Conservation (phyloP, 768 basidiomycete genomes). For the Tricholoma terreum region DNA sequence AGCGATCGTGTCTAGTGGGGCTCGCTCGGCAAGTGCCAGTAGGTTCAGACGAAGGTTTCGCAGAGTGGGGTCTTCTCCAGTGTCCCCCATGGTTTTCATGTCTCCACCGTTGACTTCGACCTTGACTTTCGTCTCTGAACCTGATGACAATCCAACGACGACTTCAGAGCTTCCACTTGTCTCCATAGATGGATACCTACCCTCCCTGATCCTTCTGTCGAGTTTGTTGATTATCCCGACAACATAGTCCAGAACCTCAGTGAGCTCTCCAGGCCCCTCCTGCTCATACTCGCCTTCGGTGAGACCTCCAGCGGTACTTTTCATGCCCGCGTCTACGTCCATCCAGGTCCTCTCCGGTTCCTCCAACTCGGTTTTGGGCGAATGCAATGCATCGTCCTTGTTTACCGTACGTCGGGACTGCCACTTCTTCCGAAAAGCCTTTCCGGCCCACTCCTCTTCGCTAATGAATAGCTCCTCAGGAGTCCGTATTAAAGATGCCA, state of each 20-base stretch:
- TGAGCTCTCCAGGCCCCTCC: slow-evolving; percentile 48
- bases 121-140: neutral
- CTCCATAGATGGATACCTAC: slow-evolving; percentile 6
- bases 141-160: neutral
- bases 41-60: slow-evolving; percentile 68
- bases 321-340: slow-evolving; percentile 27
- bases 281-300: slow-evolving; percentile 25
- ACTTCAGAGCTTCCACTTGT: neutral
- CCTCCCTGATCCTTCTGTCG: slow-evolving; percentile 27
- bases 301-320: slow-evolving; percentile 8
- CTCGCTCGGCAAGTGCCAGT: slow-evolving; percentile 73
- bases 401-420: slow-evolving; percentile 10
- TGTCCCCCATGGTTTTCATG: neutral
- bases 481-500: slow-evolving; percentile 45
- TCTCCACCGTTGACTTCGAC: neutral
- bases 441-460: slow-evolving; percentile 52
- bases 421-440: slow-evolving; percentile 34
- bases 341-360: slow-evolving; percentile 32
- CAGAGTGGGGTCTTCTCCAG: slow-evolving; percentile 46
- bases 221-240: slow-evolving; percentile 50
- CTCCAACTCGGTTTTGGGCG: slow-evolving; percentile 23
- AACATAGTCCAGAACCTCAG: slow-evolving; percentile 56
- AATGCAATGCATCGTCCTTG: neutral
- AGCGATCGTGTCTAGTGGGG: slow-evolving; percentile 70
- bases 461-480: slow-evolving; percentile 48